Evolutionary conservation across 1,139 yeast species (phyloP), one percentile per base, ranked within the genome.

Genomic region (Torulaspora pretoriensis): DNA sequence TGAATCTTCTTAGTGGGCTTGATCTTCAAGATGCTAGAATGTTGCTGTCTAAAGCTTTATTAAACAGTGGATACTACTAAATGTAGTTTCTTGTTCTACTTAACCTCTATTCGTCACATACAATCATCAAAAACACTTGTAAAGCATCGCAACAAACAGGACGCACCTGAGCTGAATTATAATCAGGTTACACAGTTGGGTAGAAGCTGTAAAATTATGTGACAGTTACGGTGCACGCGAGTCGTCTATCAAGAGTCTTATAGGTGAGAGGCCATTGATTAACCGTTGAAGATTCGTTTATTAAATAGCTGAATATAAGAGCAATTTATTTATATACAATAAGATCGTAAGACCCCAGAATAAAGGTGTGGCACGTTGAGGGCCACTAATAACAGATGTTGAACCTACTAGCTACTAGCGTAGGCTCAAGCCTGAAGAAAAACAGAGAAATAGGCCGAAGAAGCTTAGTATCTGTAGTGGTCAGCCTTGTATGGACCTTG

Each of bases 401-500:
- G 27, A 36, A 36, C 39, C 33, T 19, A 5, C 32, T 29, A 14
- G 10, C 3, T 19, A 3, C 32, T 29, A 29, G 32, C 3, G 19
- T 16, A 19, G 14, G 19, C 16, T 29, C 32, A 28, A 12, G 39
- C 29, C 50, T 49, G 54, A 48, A 36, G 28, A 33, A 39, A 37
- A 25, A 37, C 40, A 35, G 39, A 26, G 30, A 37, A 42, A 37
- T 23, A 23, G 22, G 23, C 42, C 35, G n/a, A 13, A 13, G n/a
- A 10, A 27, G 43, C 35, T 73, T 88, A 92, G 78, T 92, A 92
- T 81, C 97, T 88, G 95, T 92, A 92, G 77, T 83, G 87, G 65
- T 92, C 98, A 68, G 96, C 83, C 85, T 92, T 92, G 95, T 67
- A 92, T 65, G 99, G 99, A 78, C 99, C 99, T 72, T 83, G 86